Evolutionary conservation across 768 basidiomycete species (phyloP).

Genomic region (Thelephora ganbajun): DNA sequence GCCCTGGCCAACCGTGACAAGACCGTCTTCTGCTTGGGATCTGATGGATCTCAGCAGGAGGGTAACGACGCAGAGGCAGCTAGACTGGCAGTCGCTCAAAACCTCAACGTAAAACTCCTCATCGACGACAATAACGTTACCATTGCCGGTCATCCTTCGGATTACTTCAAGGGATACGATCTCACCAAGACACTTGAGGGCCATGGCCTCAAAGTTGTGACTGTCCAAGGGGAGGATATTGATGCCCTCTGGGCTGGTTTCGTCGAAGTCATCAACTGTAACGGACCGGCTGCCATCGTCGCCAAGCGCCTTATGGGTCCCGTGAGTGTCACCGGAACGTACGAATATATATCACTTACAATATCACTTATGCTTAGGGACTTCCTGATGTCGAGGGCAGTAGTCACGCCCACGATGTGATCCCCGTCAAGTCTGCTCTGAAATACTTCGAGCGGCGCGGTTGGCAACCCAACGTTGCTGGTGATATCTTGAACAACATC

Average conservation of each 20-base stretch:
- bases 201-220: slow-evolving; percentile 68
- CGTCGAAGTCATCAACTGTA: slow-evolving; percentile 33
- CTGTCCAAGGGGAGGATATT: slow-evolving; percentile 65
- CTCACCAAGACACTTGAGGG: slow-evolving; percentile 61
- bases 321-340: slow-evolving; percentile 21
- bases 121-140: slow-evolving; percentile 90
- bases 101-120: slow-evolving; percentile 72
- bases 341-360: background rate
- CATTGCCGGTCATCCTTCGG: slow-evolving; percentile 81
- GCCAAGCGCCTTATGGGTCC: too few relatives aligned
- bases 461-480: slow-evolving; percentile 31
- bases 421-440: slow-evolving; percentile 68
- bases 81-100: slow-evolving; percentile 71
- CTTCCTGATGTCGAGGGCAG: slow-evolving; percentile 68
- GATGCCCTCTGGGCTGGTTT: slow-evolving; percentile 65
- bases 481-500: slow-evolving; percentile 47
- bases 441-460: slow-evolving; percentile 59
- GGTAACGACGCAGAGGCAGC: slow-evolving; percentile 88
- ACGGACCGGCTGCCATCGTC: slow-evolving; percentile 60
- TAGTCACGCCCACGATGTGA: slow-evolving; percentile 74
- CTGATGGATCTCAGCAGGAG: slow-evolving; percentile 85
- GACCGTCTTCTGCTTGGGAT: slow-evolving; percentile 71
- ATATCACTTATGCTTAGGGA: slow-evolving; percentile 30
- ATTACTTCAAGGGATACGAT: slow-evolving; percentile 73
- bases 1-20: slow-evolving; percentile 69